Evolutionary conservation across 2,329 filamentous ascomycete species (phyloP).

Genomic region (Nothophoma quercina): DNA sequence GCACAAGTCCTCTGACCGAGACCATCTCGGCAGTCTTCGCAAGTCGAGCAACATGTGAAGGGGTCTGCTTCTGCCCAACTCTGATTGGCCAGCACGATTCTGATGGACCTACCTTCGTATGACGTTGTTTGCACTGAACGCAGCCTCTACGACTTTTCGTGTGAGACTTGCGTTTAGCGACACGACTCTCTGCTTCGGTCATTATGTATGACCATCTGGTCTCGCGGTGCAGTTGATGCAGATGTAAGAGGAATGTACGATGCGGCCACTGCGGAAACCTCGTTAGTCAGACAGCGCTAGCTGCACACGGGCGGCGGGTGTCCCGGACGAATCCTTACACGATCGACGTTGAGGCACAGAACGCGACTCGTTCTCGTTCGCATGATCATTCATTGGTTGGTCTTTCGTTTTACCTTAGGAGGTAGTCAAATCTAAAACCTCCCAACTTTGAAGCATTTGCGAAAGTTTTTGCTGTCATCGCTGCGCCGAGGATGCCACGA

Average conservation of each 20-base stretch:
- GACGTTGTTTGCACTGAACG: conserved; percentile 42
- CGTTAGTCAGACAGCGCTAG: conserved; percentile 7
- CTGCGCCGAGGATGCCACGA: not conserved
- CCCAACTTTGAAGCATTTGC: not conserved
- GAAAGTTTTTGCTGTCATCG: no score
- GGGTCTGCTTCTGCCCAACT: no score
- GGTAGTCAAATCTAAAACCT: not conserved
- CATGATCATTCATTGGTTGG: not conserved
- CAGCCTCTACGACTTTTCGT: conserved; percentile 44
- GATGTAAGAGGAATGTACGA: conserved; percentile 1
- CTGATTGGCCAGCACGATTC: conserved; percentile 5
- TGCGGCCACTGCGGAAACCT: conserved; percentile 1
- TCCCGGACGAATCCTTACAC: conserved; percentile 1
- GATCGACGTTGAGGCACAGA: not conserved
- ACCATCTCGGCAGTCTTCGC: not conserved
- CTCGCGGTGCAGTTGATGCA: not conserved
- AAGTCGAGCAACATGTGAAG: not conserved
- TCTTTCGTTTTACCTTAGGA: no score
- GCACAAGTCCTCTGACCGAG: not conserved
- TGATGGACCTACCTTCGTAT: conserved; percentile 38
- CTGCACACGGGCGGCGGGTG: not conserved
- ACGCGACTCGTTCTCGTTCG: conserved; percentile 3
- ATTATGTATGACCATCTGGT: conserved; percentile 10
- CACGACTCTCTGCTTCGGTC: conserved; percentile 27
- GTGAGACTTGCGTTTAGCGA: conserved; percentile 41